Percentiles rank a stretch among this genome's conserved stretches.
These are phyloP conservation scores for Lachnellula hyalina DNA, from an alignment of 2,329 filamentous ascomycete genomes.

Conservation along the genomic window DNA sequence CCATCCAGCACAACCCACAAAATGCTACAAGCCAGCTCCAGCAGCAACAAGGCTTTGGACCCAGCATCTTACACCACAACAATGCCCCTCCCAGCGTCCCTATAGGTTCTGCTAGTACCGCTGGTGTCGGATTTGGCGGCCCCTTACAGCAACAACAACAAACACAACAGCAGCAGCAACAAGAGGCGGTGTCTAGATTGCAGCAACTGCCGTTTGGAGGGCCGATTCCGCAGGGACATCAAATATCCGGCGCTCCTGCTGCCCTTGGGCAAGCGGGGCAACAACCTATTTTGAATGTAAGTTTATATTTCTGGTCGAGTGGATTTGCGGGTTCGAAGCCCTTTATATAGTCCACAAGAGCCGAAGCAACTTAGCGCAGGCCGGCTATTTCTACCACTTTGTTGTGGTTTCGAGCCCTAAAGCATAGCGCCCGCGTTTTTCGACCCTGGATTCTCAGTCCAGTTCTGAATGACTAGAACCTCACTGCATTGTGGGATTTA, in stretches of 20 bases:
- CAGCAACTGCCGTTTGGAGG: conserved; percentile 57
- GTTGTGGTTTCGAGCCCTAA: no score
- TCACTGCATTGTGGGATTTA: no score
- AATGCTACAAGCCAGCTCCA: conserved; percentile 40
- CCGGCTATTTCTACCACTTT: no score
- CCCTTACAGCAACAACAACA: conserved; percentile 42
- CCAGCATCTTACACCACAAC: conserved; percentile 39
- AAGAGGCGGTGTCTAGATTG: conserved; percentile 47
- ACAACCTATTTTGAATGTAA: conserved; percentile 74
- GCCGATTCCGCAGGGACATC: conserved; percentile 33
- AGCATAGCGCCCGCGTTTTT: no score
- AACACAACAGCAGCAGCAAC: conserved; percentile 32
- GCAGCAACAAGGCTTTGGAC: conserved; percentile 52
- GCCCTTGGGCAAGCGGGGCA: conserved; percentile 65
- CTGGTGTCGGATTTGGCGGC: conserved; percentile 63
- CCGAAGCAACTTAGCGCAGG: no score
- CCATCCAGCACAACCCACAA: conserved; percentile 48
- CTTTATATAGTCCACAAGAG: no score
- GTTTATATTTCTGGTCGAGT: conserved; percentile 25
- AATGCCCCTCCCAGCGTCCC: conserved; percentile 46
- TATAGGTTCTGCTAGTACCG: conserved; percentile 53
- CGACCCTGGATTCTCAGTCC: no score
- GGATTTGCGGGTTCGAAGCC: background rate
- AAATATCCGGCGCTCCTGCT: conserved; percentile 33
- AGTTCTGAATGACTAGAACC: no score